Base-by-base conservation (phyloP, 108 stramenopile species). In the Skeletonema potamos region DNA sequence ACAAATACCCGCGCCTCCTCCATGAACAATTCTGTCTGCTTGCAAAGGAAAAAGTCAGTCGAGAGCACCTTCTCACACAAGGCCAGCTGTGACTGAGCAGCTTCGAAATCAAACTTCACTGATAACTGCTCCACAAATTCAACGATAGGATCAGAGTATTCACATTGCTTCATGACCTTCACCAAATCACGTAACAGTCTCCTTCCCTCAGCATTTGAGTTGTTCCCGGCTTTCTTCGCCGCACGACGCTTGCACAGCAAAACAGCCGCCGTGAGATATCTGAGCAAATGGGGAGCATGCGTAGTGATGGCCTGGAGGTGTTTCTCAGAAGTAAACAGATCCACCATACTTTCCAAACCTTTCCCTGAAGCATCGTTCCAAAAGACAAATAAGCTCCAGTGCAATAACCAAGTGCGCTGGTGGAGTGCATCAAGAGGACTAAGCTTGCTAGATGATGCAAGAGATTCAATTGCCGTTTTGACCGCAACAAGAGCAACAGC, bases 331-430 rank as follows among this genome's bases (percentile, higher is more conserved):
- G 84, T 79, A 69, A 92, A 95, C 8, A 96, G 81, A 37, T 96
- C 96, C 59, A 96, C 90, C 72, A 96, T 86, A 63, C 82, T 84
- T 56, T 96, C 93, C 68, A 94, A 71, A 57, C 93, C 92, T 70
- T 90, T 90, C 65, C 84, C 83, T 29, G 85, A 71, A 27, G 87
- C 80, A 73, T 96, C 92, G 85, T 98, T 98, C 95, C 97, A 98
- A 79, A 94, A 98, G 29, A 98, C 97, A 77, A 99, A 99, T 46
- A 99, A 85, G 29, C 89, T 84, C 99, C 99, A 99, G 79, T 99
- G 98, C 55, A 98, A 82, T 26, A 99, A 82, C 98, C 98, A 99
- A 13, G 97, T 96, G 58, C 99, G 91, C 83, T 97, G 96, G 70
- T 96, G 87, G 15, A 99, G 89, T 66, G 95, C 93, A 76, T 96